A percentile compares a stretch with the other conserved stretches of the same genome.
Conservation (phyloP, 306 rosid species). For the Vigna reflexopilosa region DNA sequence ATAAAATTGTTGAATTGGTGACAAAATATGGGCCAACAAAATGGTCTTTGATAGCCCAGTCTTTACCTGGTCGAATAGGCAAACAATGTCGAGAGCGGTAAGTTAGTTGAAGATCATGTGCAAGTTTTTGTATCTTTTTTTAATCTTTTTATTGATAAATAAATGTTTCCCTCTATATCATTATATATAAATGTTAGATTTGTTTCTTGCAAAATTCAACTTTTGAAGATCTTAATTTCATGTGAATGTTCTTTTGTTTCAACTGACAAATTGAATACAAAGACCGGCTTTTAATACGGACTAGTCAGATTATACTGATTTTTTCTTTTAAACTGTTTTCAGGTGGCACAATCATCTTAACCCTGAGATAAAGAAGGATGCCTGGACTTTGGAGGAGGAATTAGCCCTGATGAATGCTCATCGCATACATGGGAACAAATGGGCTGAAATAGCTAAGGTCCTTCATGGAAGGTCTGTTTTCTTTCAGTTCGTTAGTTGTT, state of each 20-base stretch:
- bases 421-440: slow-evolving; percentile 81
- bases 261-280: slow-evolving; percentile 17
- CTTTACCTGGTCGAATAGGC: slow-evolving; percentile 98
- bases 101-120: slow-evolving; percentile 34
- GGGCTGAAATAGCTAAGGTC: slow-evolving; percentile 98
- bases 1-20: slow-evolving; percentile 85
- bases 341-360: slow-evolving; percentile 99
- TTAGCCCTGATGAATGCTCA: slow-evolving; percentile 89
- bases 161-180: slow-evolving; percentile 3
- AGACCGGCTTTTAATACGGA: slow-evolving; percentile 25
- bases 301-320: slow-evolving; percentile 14
- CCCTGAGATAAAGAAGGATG: slow-evolving; percentile 93
- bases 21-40: slow-evolving; percentile 84
- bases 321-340: slow-evolving; percentile 44
- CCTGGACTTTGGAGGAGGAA: slow-evolving; percentile 96
- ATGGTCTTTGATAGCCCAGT: slow-evolving; percentile 96
- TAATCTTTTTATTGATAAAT: slow-evolving; percentile 21
- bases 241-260: slow-evolving; percentile 2
- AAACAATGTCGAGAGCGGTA: slow-evolving; percentile 99
- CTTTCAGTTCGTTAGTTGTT: slow-evolving; percentile 36
- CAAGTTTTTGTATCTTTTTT: slow-evolving; percentile 21
- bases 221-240: slow-evolving; percentile 21
- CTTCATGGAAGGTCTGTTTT: slow-evolving; percentile 87
- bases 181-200: slow-evolving; percentile 12
- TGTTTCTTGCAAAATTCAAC: slow-evolving; percentile 31